phyloP scores from a whole-genome alignment of 2,329 filamentous ascomycete species.

The Leptoxyphium fumago region DNA sequence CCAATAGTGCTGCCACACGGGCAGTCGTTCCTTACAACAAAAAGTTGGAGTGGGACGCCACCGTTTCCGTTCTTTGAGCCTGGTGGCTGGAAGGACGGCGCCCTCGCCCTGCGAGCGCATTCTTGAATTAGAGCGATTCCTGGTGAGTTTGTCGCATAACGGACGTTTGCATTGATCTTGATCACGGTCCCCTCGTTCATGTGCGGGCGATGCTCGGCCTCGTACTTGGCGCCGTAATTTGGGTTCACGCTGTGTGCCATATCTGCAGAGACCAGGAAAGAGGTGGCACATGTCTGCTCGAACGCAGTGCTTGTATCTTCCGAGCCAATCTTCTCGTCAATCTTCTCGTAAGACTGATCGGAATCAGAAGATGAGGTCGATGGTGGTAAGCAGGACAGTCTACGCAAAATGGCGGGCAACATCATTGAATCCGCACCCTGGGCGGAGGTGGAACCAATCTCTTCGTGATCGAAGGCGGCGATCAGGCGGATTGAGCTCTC shows the following conservation, averaged over 20 bases:
- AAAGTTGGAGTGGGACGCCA: constrained; percentile 80
- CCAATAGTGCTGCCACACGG: constrained; percentile 93
- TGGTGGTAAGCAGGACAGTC: constrained; percentile 65
- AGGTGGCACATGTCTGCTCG: constrained; percentile 81
- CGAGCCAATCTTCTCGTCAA: not conserved
- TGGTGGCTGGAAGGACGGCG: constrained; percentile 16
- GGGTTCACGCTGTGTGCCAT: constrained; percentile 96
- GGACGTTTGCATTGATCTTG: constrained; percentile 95
- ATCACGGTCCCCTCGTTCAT: constrained; percentile 96
- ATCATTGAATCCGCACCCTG: constrained; percentile 91
- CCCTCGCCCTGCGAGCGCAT: constrained; percentile 49
- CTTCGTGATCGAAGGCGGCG: constrained; percentile 93
- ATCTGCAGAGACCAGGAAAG: constrained; percentile 88
- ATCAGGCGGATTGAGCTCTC: constrained; percentile 80
- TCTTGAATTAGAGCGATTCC: constrained; percentile 89
- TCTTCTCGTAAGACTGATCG: constrained; percentile 34
- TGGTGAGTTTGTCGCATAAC: constrained; percentile 91
- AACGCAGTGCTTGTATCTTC: constrained; percentile 66
- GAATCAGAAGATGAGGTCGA: constrained; percentile 38
- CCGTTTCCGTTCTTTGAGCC: constrained; percentile 29
- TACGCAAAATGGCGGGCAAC: constrained; percentile 71
- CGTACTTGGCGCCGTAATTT: constrained; percentile 87
- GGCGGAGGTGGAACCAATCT: constrained; percentile 83
- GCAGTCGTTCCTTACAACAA: constrained; percentile 91
- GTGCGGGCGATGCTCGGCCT: constrained; percentile 74